Conservation (phyloP, 2,329 filamentous ascomycete genomes). For the Ophiostoma pallidulum region DNA sequence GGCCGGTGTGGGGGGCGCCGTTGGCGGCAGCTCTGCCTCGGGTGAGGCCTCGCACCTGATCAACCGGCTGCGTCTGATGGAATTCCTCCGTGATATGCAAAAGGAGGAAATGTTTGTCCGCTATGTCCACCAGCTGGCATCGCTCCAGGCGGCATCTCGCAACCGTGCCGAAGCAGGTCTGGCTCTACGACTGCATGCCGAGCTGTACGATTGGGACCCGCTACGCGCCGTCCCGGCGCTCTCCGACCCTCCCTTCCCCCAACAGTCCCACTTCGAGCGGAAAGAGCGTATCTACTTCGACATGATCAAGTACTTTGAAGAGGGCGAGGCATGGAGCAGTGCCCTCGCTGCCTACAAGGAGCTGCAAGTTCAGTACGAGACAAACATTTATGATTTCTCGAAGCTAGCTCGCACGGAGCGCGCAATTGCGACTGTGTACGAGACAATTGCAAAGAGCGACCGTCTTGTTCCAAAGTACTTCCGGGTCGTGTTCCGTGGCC, state of each 20-base stretch:
- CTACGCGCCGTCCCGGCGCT: constrained; percentile 55
- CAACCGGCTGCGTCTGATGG: constrained; percentile 84
- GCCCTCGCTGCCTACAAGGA: constrained; percentile 84
- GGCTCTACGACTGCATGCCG: constrained; percentile 80
- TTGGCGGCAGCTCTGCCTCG: constrained; percentile 5
- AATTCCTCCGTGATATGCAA: constrained; percentile 92
- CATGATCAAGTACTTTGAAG: constrained; percentile 91
- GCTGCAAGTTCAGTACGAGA: constrained; percentile 83
- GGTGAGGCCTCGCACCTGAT: constrained; percentile 76
- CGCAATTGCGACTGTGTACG: constrained; percentile 87
- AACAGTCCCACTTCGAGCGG: constrained; percentile 81
- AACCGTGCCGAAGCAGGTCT: constrained; percentile 84
- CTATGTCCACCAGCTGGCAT: constrained; percentile 85
- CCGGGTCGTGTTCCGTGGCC: constrained; percentile 78
- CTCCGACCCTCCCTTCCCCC: constrained; percentile 64
- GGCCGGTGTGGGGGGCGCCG: not conserved
- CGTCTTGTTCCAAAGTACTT: constrained; percentile 77
- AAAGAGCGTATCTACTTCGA: constrained; percentile 89
- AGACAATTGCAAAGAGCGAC: constrained; percentile 74
- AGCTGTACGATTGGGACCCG: constrained; percentile 87
- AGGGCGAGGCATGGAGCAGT: constrained; percentile 87
- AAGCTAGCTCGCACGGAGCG: constrained; percentile 84
- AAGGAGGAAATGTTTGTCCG: constrained; percentile 95
- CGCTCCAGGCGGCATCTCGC: constrained; percentile 62
- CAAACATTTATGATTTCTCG: constrained; percentile 78